A percentile compares a stretch with the other conserved stretches of the same genome.
phyloP scores from a whole-genome alignment of 345 rosid genomes.

The Syzygium aromaticum region DNA sequence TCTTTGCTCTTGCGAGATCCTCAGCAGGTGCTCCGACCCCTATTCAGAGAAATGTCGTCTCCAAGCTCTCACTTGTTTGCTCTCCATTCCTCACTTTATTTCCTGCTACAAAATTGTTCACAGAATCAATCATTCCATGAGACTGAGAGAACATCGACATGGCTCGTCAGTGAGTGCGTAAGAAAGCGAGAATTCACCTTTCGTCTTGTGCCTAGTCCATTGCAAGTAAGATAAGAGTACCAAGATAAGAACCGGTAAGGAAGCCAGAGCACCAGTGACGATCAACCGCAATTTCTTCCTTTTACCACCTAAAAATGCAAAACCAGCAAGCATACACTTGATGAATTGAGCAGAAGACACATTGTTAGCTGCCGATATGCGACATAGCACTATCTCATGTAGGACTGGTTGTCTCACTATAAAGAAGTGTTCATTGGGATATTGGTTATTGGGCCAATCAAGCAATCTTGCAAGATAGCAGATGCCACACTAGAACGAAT shows the following conservation, averaged over 20 bases:
- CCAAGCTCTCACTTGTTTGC: too few relatives aligned
- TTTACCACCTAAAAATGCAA: neutral
- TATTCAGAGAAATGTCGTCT: neutral
- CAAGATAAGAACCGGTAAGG: neutral
- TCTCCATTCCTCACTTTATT: neutral
- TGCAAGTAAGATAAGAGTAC: neutral
- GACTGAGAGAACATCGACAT: neutral
- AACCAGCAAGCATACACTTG: neutral
- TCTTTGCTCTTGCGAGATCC: neutral
- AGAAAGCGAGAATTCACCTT: neutral
- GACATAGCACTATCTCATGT: neutral
- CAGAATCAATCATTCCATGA: neutral
- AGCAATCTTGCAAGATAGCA: neutral
- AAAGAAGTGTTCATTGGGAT: neutral
- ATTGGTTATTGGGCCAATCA: neutral
- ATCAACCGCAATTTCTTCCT: neutral
- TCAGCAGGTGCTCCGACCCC: neutral
- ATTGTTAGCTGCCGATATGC: neutral
- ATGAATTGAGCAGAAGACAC: neutral
- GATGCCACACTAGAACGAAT: neutral
- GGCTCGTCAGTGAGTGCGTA: neutral
- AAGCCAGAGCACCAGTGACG: neutral
- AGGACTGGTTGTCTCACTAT: neutral
- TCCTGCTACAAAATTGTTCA: neutral
- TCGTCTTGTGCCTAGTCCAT: neutral